Evolutionary conservation across 2,329 filamentous ascomycete genomes (phyloP), one percentile per base, ranked within the genome.

Genomic region (Colletotrichum sp.): DNA sequence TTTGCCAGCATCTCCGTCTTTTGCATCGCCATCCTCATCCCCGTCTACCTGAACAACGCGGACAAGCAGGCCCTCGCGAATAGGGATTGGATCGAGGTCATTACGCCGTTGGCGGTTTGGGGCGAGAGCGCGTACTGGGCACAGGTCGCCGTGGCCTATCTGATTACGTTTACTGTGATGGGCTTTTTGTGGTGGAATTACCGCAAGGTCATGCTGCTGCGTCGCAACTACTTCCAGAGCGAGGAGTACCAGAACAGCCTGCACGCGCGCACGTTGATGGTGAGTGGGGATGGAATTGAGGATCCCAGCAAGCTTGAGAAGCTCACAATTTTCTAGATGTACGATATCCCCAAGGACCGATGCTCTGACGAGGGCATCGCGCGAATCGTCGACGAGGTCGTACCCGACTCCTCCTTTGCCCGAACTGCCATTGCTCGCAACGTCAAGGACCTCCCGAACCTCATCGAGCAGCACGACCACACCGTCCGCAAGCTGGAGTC

Each of bases 121-220:
- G 90, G 87, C 10, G 69, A 83, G 1, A 57, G 18, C n/a, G 85
- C 88, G 0, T 89, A 92, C 32, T 94, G 92, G 92, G 90, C 87
- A 0, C 88, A 91, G 76, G 89, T 93, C 7, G 84, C 91, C 10
- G 86, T 92, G 59, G 89, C 90, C 0, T 94, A 90, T 87, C 77
- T 92, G 1, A 95, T 96, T 82, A 93, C 96, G 82, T 82, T 93
- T n/a, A 90, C 95, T 24, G 89, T 98, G 16, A 93, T 91, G 74
- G 93, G 90, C 70, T 98, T 98, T 79, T 86, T 99, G 32, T 99
- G 96, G 96, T 93, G 90, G 87, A 99, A 98, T 81, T 99, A 99
- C 84, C 90, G 90, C 36, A 93, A 92, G 64, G 90, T 99, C 24
- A 85, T 92, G 18, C 86, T 87, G 39, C 85, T 99, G 78, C 91